Base-by-base conservation (phyloP, 106 monocot genomes). In the Posidonia australis region DNA sequence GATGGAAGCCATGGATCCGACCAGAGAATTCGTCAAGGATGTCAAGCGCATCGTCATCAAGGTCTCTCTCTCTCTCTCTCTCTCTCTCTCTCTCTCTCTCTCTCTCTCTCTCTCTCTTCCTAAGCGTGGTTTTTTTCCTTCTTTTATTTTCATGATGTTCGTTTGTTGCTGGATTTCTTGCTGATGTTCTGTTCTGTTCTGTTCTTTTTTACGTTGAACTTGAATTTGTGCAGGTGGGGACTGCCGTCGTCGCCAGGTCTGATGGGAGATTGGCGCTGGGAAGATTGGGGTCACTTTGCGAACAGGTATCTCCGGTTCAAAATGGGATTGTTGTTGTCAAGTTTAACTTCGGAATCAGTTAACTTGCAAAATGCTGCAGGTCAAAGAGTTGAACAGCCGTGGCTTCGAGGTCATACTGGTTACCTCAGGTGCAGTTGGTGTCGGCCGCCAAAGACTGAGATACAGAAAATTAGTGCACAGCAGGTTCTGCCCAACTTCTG, bases 391-490 rank as follows among this genome's bases (percentile, higher is more conserved):
- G 22, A 98, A 90, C 59, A 71, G 71, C 57, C 64, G 51, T 41
- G 96, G 90, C 16, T 82, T 61, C 63, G 87, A 98, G 46, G 81
- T 98, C 25, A 91, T 98, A 63, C 41, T 96, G 69, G 90, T 91
- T 17, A 98, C 82, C 46, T 98, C 90, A 27, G 96, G 96, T 58
- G 96, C 96, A 13, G 84, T 98, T 52, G 82, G 87, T 20, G 87
- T 90, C 30, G 96, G 96, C 1, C 84, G 87, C 13, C 90, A 96
- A 46, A 80, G 96, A 56, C 84, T 96, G 29, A 77, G 80, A 58
- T 87, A 90, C 59, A 77, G 96, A 62, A 86, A 71, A 69, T 63
- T 96, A 51, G 68, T 90, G 20, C 78, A 96, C 65, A 96, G 90
- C 87, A 88, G 93, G 88, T 88, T 46, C 25, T 52, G 14, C 23